Evolutionary conservation across 176 grass and related monocot species (phyloP), one percentile per base, ranked within the genome.

Genomic region (Secale cereale): DNA sequence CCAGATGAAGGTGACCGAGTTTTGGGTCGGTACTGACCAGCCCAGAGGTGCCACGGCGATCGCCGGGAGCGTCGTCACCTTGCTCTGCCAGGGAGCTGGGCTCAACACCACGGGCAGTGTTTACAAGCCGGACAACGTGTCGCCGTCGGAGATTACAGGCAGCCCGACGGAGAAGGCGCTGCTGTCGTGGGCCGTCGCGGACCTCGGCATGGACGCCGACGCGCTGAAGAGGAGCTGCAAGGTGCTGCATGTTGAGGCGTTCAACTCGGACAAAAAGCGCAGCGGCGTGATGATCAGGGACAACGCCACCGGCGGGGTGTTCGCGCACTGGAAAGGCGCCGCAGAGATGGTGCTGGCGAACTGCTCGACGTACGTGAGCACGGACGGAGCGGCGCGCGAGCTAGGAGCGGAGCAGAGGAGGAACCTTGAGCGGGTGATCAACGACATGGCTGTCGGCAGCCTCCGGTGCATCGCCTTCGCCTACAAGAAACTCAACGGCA

Each of bases 91-190:
- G 76, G 93, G 85, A 27, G 84, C 82, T 0, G 91, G 88, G 74
- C 61, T 94, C 9, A 98, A 98, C 83, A 95, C 96, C 40, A 94
- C 96, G 0, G 96, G 96, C 1, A 90, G 91, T 39, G 88, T 98
- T 13, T 98, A 92, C 70, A 70, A 2, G 50, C 56, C 85, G 3
- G 84, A 90, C 74, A 74, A 74, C 56, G 63, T 77, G 6, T 93
- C 86, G 1, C 69, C 59, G n/a, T 84, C 84, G 22, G 93, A 95
- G 71, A 92, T 95, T 3, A 81, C 93, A 0, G 96, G 93, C 4
- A 95, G 93, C 78, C 93, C 96, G 7, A 98, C 96, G n/a, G 96
- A 98, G 86, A 98, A 95, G 79, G 96, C 96, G 3, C 84, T 98
- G 72, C 96, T 98, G 52, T 85, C 85, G 0, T 98, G 96, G 96